phyloP scores from a whole-genome alignment of 805 yeast species.

The Brettanomyces naardenensis region DNA sequence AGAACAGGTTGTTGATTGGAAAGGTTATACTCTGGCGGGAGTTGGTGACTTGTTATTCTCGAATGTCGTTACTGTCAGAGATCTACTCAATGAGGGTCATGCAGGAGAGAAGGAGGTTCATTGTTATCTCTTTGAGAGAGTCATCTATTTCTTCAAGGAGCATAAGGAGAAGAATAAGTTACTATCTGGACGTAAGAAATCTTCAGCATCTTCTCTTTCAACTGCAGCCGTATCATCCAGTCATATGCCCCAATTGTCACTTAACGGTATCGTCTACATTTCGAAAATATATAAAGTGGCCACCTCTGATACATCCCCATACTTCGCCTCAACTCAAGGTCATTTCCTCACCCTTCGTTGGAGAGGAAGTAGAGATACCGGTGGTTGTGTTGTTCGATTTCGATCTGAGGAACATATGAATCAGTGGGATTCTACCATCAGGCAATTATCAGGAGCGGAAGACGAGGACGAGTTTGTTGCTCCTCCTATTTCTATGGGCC shows the following conservation, averaged over 20 bases:
- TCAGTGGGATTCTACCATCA: slow-evolving; percentile 73
- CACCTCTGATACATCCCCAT: slow-evolving; percentile 23
- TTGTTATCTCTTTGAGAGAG: slow-evolving; percentile 76
- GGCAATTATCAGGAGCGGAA: slow-evolving; percentile 28
- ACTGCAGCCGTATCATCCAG: slow-evolving; percentile 7
- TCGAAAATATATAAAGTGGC: slow-evolving; percentile 19
- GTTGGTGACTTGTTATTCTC: slow-evolving; percentile 82
- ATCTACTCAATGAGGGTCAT: slow-evolving; percentile 39
- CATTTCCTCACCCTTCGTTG: slow-evolving; percentile 62
- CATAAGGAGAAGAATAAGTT: slow-evolving; percentile 40
- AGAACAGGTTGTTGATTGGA: slow-evolving; percentile 83
- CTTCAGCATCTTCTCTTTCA: slow-evolving; percentile 35
- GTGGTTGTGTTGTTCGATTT: slow-evolving; percentile 75
- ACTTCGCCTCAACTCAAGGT: slow-evolving; percentile 30
- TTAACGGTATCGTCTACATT: slow-evolving; percentile 26
- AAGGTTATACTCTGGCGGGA: slow-evolving; percentile 69
- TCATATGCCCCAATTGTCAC: slow-evolving; percentile 13
- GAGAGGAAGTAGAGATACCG: slow-evolving; percentile 84
- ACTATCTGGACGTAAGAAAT: slow-evolving; percentile 39
- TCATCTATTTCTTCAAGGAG: slow-evolving; percentile 59
- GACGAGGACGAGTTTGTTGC: slow-evolving; percentile 2
- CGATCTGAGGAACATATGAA: slow-evolving; percentile 74
- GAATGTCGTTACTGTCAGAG: slow-evolving; percentile 63
- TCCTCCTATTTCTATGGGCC: not conserved
- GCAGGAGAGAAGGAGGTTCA: slow-evolving; percentile 80